Percentiles rank a stretch among this genome's conserved stretches.
phyloP scores from a whole-genome alignment of 345 rosid species.

The Erysimum cheiranthoides region DNA sequence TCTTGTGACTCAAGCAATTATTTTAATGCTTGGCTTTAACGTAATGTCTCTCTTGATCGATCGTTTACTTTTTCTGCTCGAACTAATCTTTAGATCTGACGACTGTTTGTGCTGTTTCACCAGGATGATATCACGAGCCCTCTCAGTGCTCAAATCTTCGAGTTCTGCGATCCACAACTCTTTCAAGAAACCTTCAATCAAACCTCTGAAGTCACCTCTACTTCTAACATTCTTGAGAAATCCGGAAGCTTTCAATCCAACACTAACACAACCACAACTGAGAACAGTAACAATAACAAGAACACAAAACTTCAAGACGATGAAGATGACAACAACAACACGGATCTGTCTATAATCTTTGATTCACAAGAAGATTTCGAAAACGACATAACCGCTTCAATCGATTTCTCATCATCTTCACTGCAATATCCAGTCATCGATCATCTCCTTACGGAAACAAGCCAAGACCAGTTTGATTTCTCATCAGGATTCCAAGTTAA shows the following conservation, averaged over 20 bases:
- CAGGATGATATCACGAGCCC: constrained; percentile 91
- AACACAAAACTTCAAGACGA: constrained; percentile 34
- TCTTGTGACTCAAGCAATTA: constrained; percentile 40
- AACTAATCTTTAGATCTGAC: constrained; percentile 4
- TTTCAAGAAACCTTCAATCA: constrained; percentile 66
- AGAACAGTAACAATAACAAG: constrained; percentile 35
- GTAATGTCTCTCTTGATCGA: constrained; percentile 34
- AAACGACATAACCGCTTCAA: constrained; percentile 80
- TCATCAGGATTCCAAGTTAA: constrained; percentile 52
- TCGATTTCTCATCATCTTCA: constrained; percentile 77
- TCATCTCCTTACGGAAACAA: constrained; percentile 47
- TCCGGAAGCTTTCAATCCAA: constrained; percentile 42
- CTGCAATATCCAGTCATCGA: constrained; percentile 55
- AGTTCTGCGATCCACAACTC: constrained; percentile 67
- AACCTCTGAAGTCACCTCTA: constrained; percentile 68
- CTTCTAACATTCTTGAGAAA: constrained; percentile 49
- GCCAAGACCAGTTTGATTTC: constrained; percentile 62
- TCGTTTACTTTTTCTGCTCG: constrained; percentile 13
- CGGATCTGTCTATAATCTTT: constrained; percentile 56
- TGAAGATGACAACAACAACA: constrained; percentile 41
- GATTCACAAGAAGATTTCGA: constrained; percentile 73
- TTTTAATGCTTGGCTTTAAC: constrained; percentile 42
- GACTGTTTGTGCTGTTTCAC: constrained; percentile 5
- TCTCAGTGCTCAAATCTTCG: constrained; percentile 65
- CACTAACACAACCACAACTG: constrained; percentile 45